phyloP scores from a whole-genome alignment of 2,329 filamentous ascomycete genomes.

The Hymenoscyphus repandus region DNA sequence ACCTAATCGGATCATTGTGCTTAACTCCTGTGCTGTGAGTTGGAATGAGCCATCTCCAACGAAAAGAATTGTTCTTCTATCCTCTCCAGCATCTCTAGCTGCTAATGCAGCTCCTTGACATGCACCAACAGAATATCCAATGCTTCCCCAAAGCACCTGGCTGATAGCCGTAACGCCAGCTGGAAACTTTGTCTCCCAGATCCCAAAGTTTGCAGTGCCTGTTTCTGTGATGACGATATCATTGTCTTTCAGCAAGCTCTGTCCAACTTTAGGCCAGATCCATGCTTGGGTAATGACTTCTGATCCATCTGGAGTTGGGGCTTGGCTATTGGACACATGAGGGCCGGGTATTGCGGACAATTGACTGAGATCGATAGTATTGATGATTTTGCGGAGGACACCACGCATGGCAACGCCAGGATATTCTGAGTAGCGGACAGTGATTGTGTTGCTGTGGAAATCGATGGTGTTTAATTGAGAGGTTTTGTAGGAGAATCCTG shows the following conservation, averaged over 20 bases:
- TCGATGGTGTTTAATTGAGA: constrained; percentile 75
- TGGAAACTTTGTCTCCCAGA: constrained; percentile 81
- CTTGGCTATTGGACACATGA: constrained; percentile 46
- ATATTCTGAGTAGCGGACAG: constrained; percentile 74
- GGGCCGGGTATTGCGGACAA: constrained; percentile 52
- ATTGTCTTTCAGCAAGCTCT: constrained; percentile 60
- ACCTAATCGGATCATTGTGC: constrained; percentile 72
- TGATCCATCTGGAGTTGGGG: constrained; percentile 35
- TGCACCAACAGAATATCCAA: constrained; percentile 59
- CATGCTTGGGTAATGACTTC: constrained; percentile 60
- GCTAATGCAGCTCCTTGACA: constrained; percentile 69
- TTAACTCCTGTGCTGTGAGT: constrained; percentile 76
- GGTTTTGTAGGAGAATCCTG: constrained; percentile 75
- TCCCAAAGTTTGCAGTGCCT: constrained; percentile 82
- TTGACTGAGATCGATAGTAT: constrained; percentile 50
- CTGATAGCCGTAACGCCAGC: constrained; percentile 71
- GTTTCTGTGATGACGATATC: constrained; percentile 85
- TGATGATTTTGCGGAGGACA: constrained; percentile 66
- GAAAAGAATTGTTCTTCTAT: constrained; percentile 70
- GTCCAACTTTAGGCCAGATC: constrained; percentile 71
- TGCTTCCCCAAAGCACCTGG: constrained; percentile 69
- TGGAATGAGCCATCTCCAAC: constrained; percentile 89
- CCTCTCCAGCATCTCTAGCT: constrained; percentile 55
- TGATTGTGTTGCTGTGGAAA: constrained; percentile 69
- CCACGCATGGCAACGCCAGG: constrained; percentile 72